These are phyloP conservation scores for Gonapodya prolifera DNA, from an alignment of 192 early-diverging fungal species.

Conservation along the genomic window DNA sequence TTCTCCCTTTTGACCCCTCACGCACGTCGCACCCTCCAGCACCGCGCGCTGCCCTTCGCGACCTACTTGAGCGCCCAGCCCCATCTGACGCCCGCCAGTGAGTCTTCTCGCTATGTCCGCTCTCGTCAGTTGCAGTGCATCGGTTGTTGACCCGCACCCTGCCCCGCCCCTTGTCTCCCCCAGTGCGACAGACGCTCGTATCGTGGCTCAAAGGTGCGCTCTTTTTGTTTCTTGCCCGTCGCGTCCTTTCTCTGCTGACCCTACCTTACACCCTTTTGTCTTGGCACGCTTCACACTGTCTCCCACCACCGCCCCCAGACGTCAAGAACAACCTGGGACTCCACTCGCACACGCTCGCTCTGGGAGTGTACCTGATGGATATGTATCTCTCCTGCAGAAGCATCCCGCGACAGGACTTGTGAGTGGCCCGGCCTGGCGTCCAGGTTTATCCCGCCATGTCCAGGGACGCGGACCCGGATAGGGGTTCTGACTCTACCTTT, in stretches of 20 bases:
- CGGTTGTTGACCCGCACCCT: not conserved
- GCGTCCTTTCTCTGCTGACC: not conserved
- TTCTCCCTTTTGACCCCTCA: not conserved
- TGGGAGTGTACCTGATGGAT: not conserved
- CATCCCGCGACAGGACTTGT: not conserved
- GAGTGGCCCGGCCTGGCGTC: not conserved
- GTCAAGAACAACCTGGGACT: not conserved
- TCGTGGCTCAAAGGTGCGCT: not conserved
- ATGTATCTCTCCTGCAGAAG: not conserved
- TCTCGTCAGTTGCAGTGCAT: not conserved
- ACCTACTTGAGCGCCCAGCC: not conserved
- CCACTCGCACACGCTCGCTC: not conserved
- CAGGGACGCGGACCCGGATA: not conserved
- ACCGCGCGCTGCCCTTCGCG: not conserved
- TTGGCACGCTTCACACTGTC: not conserved
- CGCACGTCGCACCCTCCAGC: not conserved
- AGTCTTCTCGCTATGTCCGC: not conserved
- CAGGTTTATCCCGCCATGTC: not conserved
- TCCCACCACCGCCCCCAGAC: not conserved
- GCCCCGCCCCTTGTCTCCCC: not conserved
- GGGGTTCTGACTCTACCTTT: no score
- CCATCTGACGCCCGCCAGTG: not conserved
- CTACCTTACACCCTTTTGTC: not conserved
- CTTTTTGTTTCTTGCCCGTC: no score
- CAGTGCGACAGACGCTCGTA: not conserved